Percentiles rank a stretch among this genome's conserved stretches.
Evolutionary conservation across 441 rosid genomes (phyloP).

Genomic region (Macaranga tanarius): DNA sequence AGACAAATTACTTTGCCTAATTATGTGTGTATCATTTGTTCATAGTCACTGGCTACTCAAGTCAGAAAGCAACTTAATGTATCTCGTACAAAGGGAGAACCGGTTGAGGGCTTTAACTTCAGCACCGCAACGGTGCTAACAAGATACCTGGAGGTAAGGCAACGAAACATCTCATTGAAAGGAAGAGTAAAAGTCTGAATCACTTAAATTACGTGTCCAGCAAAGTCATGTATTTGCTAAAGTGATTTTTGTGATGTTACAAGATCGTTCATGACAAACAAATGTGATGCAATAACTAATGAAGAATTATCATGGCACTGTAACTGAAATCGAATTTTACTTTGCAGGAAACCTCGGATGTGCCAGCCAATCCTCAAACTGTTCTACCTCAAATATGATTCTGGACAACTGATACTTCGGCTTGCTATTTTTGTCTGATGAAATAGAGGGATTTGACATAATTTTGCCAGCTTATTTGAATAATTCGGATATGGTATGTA

Average conservation of each 20-base stretch:
- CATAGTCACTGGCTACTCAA: constrained; percentile 75
- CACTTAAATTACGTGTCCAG: too few species aligned
- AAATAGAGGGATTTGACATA: neutral
- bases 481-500: neutral
- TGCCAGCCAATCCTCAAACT: constrained; percentile 50
- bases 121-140: constrained; percentile 72
- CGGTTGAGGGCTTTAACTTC: constrained; percentile 74
- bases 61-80: constrained; percentile 82
- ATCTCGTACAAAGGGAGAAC: constrained; percentile 66
- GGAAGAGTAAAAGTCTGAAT: too few species aligned
- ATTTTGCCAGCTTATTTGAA: neutral
- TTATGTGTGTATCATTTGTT: constrained; percentile 16
- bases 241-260: too few species aligned
- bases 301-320: neutral
- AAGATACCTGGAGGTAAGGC: constrained; percentile 68
- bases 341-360: constrained; percentile 56
- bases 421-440: neutral
- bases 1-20: neutral
- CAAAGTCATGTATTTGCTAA: too few species aligned
- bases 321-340: constrained; percentile 14
- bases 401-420: neutral
- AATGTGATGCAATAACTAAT: neutral
- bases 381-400: constrained; percentile 47
- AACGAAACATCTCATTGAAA: neutral
- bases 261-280: neutral